Conservation (phyloP, 352 stramenopile species). For the Phytopythium oedochilum region DNA sequence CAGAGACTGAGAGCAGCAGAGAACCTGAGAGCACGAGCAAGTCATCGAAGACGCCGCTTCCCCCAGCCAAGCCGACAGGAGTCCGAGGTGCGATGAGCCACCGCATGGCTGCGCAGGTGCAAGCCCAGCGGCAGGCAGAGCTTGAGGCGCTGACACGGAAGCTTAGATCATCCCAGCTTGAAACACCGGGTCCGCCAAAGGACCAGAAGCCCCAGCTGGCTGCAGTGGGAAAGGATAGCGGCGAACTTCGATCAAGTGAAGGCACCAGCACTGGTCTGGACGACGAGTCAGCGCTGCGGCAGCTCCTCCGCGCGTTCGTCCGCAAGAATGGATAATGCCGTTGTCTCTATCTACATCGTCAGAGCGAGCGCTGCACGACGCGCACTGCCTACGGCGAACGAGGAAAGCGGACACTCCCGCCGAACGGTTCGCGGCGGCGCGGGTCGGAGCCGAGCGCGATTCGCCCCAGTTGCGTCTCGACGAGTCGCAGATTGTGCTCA, state of each 20-base stretch:
- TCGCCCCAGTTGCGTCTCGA: conserved; percentile 58
- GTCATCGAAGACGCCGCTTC: background rate
- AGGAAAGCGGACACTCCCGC: conserved; percentile 36
- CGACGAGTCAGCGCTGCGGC: background rate
- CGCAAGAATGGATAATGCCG: background rate
- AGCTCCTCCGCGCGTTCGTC: conserved; percentile 3
- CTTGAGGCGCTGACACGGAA: conserved; percentile 20
- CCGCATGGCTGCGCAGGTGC: conserved; percentile 31
- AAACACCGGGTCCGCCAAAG: background rate
- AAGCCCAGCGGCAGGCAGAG: conserved; percentile 36
- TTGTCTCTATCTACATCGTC: background rate
- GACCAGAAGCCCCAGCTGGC: background rate
- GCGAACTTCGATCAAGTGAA: conserved; percentile 12
- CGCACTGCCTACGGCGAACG: background rate
- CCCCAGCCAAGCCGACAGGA: background rate
- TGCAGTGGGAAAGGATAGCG: background rate
- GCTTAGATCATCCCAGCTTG: background rate
- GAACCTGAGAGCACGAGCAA: background rate
- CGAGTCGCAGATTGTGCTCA: conserved; percentile 62
- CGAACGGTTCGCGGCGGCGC: conserved; percentile 39
- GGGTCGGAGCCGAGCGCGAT: conserved; percentile 35
- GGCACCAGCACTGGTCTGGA: background rate
- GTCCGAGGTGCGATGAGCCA: conserved; percentile 4
- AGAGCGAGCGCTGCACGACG: background rate
- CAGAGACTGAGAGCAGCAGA: conserved; percentile 6